phyloP scores from a whole-genome alignment of 2,329 filamentous ascomycete genomes.

The Colletotrichum lindemuthianum region DNA sequence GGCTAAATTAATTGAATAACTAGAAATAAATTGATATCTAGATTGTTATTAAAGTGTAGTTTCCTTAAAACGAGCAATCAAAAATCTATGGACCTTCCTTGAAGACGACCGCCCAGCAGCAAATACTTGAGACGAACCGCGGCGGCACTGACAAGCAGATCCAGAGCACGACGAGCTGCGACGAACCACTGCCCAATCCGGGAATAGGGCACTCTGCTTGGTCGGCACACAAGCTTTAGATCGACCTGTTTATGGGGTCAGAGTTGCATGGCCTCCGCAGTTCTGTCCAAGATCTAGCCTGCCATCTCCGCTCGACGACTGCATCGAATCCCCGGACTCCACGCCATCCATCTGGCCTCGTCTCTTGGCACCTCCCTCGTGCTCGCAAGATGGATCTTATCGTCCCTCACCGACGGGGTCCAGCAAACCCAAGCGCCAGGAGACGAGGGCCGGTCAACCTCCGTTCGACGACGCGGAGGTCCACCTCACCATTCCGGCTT shows the following conservation, averaged over 20 bases:
- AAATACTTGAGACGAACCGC: too few species aligned
- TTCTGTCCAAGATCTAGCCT: constrained; percentile 11
- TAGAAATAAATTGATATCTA: accelerated
- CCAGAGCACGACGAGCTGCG: background rate
- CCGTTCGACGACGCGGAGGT: constrained; percentile 3
- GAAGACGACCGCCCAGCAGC: too few species aligned
- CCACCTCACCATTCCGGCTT: constrained; percentile 13
- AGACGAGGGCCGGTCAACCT: background rate
- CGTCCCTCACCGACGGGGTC: too few species aligned
- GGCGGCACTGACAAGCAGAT: background rate
- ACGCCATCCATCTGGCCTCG: background rate
- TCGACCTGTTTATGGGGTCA: constrained; percentile 7
- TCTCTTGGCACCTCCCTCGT: background rate
- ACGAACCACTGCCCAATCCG: background rate
- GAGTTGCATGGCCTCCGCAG: constrained; percentile 23
- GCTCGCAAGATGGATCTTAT: too few species aligned
- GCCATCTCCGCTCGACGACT: background rate
- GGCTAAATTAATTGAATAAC: too few species aligned
- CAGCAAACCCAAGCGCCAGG: background rate
- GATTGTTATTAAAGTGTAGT: too few species aligned
- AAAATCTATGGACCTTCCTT: too few species aligned
- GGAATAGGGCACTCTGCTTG: background rate
- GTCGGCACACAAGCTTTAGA: background rate
- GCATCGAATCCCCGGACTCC: background rate
- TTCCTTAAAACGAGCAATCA: too few species aligned